These are phyloP conservation scores for Phytophthora kernoviae DNA, from an alignment of 352 stramenopile genomes.

Conservation along the genomic window DNA sequence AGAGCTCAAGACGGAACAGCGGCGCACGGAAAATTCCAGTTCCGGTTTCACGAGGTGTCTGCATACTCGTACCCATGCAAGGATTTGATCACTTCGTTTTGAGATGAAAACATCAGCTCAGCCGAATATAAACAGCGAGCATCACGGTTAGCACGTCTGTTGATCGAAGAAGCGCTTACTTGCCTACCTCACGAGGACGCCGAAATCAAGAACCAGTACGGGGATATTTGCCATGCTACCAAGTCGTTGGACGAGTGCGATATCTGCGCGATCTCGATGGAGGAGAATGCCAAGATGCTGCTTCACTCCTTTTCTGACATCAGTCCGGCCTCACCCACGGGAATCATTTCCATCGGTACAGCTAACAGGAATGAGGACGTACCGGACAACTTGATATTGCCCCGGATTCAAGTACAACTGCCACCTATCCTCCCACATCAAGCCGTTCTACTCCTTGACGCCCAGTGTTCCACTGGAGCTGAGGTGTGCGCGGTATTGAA, in stretches of 20 bases:
- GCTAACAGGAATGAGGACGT: background rate
- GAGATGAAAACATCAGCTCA: conserved; percentile 29
- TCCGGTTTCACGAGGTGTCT: conserved; percentile 42
- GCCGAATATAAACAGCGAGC: conserved; percentile 32
- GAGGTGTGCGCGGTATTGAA: conserved; percentile 27
- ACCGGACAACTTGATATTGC: background rate
- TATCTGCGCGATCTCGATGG: conserved; percentile 9
- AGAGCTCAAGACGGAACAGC: too few species aligned
- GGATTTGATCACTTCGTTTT: conserved; percentile 33
- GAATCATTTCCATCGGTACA: conserved; percentile 3
- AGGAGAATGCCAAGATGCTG: conserved; percentile 10
- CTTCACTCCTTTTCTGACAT: conserved; percentile 10
- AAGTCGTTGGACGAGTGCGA: conserved; percentile 6
- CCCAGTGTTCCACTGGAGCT: conserved; percentile 37
- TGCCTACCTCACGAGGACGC: conserved; percentile 35
- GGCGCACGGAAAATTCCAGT: conserved; percentile 2
- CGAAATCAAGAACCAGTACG: background rate
- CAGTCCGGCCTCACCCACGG: conserved; percentile 3
- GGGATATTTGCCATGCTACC: conserved; percentile 6
- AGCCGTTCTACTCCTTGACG: conserved; percentile 35
- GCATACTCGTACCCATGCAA: conserved; percentile 38
- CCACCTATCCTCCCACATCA: conserved; percentile 20
- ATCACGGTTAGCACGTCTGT: conserved; percentile 33
- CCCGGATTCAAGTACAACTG: conserved; percentile 17
- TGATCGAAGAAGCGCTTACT: conserved; percentile 45